A percentile compares a stretch with the other conserved stretches of the same genome.
phyloP scores from a whole-genome alignment of 495 filamentous ascomycete species.

The Pyrenula massariospora region DNA sequence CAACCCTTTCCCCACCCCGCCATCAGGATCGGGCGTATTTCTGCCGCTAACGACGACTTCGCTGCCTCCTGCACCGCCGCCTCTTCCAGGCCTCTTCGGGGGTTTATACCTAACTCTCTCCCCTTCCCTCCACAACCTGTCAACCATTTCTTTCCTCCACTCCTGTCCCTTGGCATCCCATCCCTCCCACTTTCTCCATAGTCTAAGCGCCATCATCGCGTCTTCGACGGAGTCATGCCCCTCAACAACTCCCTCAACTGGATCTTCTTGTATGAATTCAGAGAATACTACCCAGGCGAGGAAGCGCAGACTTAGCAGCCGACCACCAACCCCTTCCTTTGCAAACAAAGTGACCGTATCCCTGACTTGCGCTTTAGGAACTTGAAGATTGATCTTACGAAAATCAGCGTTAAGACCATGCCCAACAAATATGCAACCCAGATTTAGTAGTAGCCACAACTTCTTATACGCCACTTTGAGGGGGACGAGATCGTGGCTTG shows the following conservation, averaged over 20 bases:
- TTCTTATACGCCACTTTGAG: conserved; percentile 95
- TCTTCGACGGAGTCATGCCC: conserved; percentile 90
- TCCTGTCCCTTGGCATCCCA: conserved; percentile 76
- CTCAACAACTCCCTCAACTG: conserved; percentile 20
- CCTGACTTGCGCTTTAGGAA: conserved; percentile 81
- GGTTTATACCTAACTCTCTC: conserved; percentile 62
- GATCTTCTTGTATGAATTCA: conserved; percentile 80
- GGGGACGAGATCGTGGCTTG: conserved; percentile 68
- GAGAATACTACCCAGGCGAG: conserved; percentile 79
- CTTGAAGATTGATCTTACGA: conserved; percentile 93
- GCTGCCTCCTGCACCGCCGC: background rate
- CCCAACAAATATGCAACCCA: conserved; percentile 87
- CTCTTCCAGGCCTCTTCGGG: conserved; percentile 35
- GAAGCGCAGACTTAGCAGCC: conserved; percentile 68
- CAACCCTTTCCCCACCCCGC: background rate
- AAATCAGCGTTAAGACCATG: conserved; percentile 91
- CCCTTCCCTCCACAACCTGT: conserved; percentile 70
- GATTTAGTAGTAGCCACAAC: conserved; percentile 89
- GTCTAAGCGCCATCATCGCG: conserved; percentile 72
- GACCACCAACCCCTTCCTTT: conserved; percentile 50
- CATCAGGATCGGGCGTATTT: background rate
- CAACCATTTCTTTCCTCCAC: conserved; percentile 50
- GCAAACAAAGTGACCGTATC: conserved; percentile 88
- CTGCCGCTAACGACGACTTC: background rate
- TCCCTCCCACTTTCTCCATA: conserved; percentile 85